phyloP scores from a whole-genome alignment of 768 basidiomycete genomes.

The Leucocoprinus birnbaumii region DNA sequence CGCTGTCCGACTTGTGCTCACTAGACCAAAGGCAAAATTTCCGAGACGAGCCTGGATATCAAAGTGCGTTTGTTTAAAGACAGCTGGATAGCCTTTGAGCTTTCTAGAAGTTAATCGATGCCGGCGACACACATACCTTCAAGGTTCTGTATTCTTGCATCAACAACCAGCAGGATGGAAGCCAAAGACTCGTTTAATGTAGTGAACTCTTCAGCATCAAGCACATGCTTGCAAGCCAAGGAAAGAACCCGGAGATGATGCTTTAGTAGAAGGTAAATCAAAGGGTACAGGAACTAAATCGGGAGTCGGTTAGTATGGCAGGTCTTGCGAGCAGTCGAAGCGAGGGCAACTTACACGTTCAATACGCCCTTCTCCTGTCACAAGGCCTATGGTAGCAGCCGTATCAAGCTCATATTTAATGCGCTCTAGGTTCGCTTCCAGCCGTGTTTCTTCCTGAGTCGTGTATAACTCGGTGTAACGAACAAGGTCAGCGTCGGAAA shows the following conservation, averaged over 20 bases:
- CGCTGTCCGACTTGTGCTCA: conserved; percentile 14
- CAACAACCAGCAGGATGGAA: conserved; percentile 15
- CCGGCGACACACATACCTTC: conserved; percentile 29
- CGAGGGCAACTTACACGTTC: conserved; percentile 20
- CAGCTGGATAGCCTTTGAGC: conserved; percentile 22
- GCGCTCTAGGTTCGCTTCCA: conserved; percentile 15
- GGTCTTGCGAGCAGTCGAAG: too few relatives aligned
- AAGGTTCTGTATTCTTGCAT: conserved; percentile 29
- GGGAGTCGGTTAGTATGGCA: too few relatives aligned
- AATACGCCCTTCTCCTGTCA: conserved; percentile 16
- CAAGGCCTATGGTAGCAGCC: conserved; percentile 14
- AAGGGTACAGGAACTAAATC: conserved; percentile 18
- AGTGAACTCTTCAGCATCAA: conserved; percentile 31
- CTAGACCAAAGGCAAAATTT: conserved; percentile 34
- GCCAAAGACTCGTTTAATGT: conserved; percentile 22
- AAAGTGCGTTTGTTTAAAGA: conserved; percentile 32
- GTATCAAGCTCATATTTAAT: conserved; percentile 17
- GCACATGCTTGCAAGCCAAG: conserved; percentile 31
- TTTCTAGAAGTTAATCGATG: too few relatives aligned
- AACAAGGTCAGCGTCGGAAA: too few relatives aligned
- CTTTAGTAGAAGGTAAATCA: conserved; percentile 19
- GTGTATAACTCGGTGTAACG: conserved; percentile 8
- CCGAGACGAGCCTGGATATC: conserved; percentile 29
- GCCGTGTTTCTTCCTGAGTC: conserved; percentile 12
- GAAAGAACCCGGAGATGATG: conserved; percentile 19